Evolutionary conservation across 148 eudicot genomes (phyloP).

Genomic region (Salicornia ramosissima): DNA sequence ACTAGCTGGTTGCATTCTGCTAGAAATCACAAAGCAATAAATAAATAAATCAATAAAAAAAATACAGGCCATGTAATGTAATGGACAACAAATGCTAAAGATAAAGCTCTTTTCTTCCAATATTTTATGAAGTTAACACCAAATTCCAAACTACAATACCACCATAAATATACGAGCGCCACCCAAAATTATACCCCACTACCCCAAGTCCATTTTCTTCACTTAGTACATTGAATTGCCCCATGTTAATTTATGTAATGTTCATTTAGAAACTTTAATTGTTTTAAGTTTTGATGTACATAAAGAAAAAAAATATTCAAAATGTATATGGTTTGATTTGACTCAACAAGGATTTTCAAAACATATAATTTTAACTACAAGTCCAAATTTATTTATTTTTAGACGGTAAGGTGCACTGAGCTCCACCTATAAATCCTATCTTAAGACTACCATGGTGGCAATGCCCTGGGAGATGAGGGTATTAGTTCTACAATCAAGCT

Average conservation of each 20-base stretch:
- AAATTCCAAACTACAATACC: background rate
- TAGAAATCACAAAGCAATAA: background rate
- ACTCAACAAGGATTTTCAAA: too few species aligned
- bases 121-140: background rate
- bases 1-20: background rate
- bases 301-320: too few species aligned
- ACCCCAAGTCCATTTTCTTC: background rate
- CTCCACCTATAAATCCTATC: too few species aligned
- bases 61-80: background rate
- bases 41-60: background rate
- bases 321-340: too few species aligned
- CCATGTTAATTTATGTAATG: too few species aligned
- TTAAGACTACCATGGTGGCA: too few species aligned
- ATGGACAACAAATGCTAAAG: background rate
- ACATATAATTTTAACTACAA: too few species aligned
- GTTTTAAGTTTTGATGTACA: too few species aligned
- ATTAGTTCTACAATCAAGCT: constrained; percentile 17
- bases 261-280: too few species aligned
- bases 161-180: background rate
- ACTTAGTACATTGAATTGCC: constrained; percentile 7
- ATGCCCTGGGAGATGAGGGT: too few species aligned
- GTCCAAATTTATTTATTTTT: too few species aligned
- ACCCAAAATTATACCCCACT: background rate
- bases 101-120: background rate
- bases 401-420: too few species aligned